Percentiles rank a stretch among this genome's conserved stretches.
phyloP scores from a whole-genome alignment of 2,329 filamentous ascomycete species.

The Ophiostoma tasmaniense region DNA sequence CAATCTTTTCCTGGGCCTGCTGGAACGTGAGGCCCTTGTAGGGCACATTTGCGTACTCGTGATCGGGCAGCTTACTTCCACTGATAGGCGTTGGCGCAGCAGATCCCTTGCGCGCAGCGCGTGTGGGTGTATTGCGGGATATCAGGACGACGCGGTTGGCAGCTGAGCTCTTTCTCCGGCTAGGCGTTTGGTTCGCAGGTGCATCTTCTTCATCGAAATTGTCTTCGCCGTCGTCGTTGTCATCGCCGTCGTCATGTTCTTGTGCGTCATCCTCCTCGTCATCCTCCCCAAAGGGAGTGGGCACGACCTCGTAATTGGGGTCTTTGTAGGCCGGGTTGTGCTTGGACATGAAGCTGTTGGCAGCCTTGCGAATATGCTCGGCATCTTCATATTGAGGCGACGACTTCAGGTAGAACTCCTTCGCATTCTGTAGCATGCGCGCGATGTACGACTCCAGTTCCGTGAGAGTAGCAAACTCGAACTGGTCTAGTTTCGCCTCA shows the following conservation, averaged over 20 bases:
- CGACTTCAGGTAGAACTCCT: conserved; percentile 68
- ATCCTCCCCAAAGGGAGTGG: conserved; percentile 52
- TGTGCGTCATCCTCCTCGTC: conserved; percentile 33
- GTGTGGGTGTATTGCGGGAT: conserved; percentile 15
- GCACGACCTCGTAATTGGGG: conserved; percentile 58
- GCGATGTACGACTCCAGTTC: conserved; percentile 78
- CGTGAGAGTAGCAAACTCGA: conserved; percentile 62
- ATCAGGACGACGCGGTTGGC: conserved; percentile 3
- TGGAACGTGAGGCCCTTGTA: conserved; percentile 72
- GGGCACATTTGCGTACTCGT: conserved; percentile 46
- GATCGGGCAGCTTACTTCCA: conserved; percentile 32
- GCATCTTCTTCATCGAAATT: conserved; percentile 21
- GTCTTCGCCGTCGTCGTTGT: conserved; percentile 29
- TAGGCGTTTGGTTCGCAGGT: conserved; percentile 15
- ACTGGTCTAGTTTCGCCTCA: conserved; percentile 61
- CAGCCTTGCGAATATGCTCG: conserved; percentile 74
- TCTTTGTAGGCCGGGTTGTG: conserved; percentile 74
- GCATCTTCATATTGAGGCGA: conserved; percentile 73
- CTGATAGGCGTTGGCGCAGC: conserved; percentile 11
- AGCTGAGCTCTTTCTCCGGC: conserved; percentile 21
- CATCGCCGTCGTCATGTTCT: conserved; percentile 27
- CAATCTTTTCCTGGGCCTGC: conserved; percentile 76
- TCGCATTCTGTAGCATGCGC: conserved; percentile 79
- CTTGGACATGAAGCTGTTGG: conserved; percentile 82
- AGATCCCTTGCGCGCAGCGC: conserved; percentile 14